Evolutionary conservation across 345 rosid species (phyloP).

Genomic region (Eutrema japonicum): DNA sequence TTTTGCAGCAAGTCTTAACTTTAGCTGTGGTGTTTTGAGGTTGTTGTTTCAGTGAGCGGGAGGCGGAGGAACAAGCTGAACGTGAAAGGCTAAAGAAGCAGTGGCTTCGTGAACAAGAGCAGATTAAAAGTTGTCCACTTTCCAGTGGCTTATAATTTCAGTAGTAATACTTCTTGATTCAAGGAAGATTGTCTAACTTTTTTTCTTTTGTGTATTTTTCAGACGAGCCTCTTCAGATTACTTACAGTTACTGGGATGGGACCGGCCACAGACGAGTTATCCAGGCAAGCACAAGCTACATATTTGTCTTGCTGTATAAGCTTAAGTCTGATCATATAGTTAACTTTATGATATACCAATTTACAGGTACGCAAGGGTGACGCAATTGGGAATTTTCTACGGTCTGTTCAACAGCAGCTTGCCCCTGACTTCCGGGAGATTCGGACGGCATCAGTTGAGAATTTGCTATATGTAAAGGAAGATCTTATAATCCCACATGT

Average conservation of each 20-base stretch:
- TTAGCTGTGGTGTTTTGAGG: slow-evolving; percentile 75
- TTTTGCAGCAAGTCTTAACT: slow-evolving; percentile 29
- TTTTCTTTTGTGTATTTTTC: slow-evolving; percentile 29
- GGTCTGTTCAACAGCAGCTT: slow-evolving; percentile 95
- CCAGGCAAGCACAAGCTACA: slow-evolving; percentile 58
- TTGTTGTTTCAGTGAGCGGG: slow-evolving; percentile 95
- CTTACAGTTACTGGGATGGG: slow-evolving; percentile 99
- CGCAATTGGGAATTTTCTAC: slow-evolving; percentile 82
- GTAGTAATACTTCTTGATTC: slow-evolving; percentile 7
- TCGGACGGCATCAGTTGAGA: slow-evolving; percentile 91
- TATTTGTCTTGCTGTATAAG: slow-evolving; percentile 24
- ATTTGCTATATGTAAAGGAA: slow-evolving; percentile 95
- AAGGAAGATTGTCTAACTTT: slow-evolving; percentile 18
- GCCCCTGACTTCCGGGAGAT: slow-evolving; percentile 98
- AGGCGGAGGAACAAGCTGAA: slow-evolving; percentile 99
- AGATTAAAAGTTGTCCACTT: slow-evolving; percentile 66
- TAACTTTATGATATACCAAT: not conserved
- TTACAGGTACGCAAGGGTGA: slow-evolving; percentile 88
- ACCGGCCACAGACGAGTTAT: slow-evolving; percentile 93
- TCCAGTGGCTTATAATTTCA: slow-evolving; percentile 9
- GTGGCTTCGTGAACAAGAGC: slow-evolving; percentile 90
- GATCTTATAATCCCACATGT: slow-evolving; percentile 98
- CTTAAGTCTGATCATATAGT: not conserved
- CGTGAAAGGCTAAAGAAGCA: slow-evolving; percentile 92
- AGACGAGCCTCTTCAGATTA: slow-evolving; percentile 95